Evolutionary conservation across 352 stramenopile species (phyloP), one percentile per base, ranked within the genome.

Genomic region (Globisporangium yorkense): DNA sequence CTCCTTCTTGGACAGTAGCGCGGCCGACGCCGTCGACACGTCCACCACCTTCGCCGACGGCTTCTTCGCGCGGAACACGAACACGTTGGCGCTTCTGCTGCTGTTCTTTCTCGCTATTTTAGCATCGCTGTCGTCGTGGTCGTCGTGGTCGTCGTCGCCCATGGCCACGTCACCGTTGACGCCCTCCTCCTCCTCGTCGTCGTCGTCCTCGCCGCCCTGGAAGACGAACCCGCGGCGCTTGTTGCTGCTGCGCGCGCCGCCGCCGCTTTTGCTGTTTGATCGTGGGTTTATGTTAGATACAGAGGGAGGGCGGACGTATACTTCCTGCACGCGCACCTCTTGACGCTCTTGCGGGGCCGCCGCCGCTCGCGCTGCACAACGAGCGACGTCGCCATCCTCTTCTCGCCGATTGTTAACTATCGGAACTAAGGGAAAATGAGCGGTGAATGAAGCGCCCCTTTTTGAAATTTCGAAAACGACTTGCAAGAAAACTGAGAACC

Each of bases 281-380:
- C 10, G 10, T 45, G 37, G 8, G 2, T 3, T 29, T 10, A 13
- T 16, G 37, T 43, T 18, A 48, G 27, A 29, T 40, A 46, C 44
- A 29, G 49, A 31, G 49, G 4, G 16, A 7, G 2, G 3, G 50
- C 8, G 6, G 8, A n/a, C 18, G 33, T 21, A 33, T 41, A 16
- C 31, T 12, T 57, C 39, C 31, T 44, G 16, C 7, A 7, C 2
- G 12, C 68, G 39, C 12, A 88, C 77, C 67, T 75, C 12, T 70
- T 66, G 10, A 33, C 21, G 10, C 56, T 63, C 57, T 76, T 74
- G n/a, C 73, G 71, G 31, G 68, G 74, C 45, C 72, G 67, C 39
- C 76, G 71, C 55, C 80, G 86, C 49, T 89, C 76, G 37, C 78
- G 75, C 20, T 73, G 74, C 20, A 88, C 68, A 40, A 89, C 76